Base-by-base conservation (phyloP, 164 flowering plant species). In the Dillenia turbinata region DNA sequence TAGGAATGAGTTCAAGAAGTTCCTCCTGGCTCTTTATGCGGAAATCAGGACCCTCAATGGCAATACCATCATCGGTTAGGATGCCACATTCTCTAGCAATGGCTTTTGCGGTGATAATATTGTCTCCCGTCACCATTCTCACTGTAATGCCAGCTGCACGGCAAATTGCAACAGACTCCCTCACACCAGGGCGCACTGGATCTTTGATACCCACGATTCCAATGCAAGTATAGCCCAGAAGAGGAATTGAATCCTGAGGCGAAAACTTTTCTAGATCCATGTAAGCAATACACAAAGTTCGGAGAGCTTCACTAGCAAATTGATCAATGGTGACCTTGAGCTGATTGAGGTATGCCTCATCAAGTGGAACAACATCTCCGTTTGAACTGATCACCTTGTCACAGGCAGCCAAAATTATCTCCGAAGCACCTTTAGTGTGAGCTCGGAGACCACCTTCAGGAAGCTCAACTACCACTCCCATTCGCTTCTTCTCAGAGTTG, bases 61-160 rank as follows among this genome's bases (percentile, higher is more conserved):
- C 92, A 47, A 86, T 73, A 48, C 92, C 92, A 63, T 79, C 83
- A 63, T 86, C 89, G 55, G 89, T 86, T 12, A 86, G 84, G 67
- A 86, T 86, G 16, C 92, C 89, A 66, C 92, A 86, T 76, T 86
- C 92, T 69, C 83, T 75, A 43, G 93, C 93, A 50, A 87, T 87
- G 10, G 93, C 93, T 63, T 83, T 87, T 51, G 93, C 93, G 43
- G 93, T 87, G 54, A 80, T 85, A 11, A 87, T 87, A 62, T 87
- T 87, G 61, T 87, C 93, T 46, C 93, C 93, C 0, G 93, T 87
- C 24, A 87, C 93, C 93, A 87, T 87, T 43, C 93, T 60, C 2
- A 87, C 93, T 43, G 81, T 79, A 5, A 87, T 77, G 9, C 93
- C 93, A 49, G 90, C 93, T 57, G 88, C 64, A 49, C 82, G 87